Conservation (phyloP, 805 yeast genomes). For the Candida stauntonica region DNA sequence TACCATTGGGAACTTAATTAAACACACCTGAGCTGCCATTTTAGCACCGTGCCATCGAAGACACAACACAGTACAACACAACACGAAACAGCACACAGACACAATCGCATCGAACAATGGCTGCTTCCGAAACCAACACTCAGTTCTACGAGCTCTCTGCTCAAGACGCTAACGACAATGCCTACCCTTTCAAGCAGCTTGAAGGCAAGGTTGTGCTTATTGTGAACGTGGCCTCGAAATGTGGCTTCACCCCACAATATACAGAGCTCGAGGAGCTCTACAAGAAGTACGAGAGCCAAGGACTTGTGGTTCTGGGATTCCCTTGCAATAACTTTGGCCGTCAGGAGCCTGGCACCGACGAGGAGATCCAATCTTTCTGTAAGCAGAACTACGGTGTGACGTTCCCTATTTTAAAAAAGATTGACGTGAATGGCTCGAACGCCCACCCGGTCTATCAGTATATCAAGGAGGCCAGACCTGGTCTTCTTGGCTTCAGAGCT, state of each 20-base stretch:
- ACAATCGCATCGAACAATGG: constrained; percentile 1
- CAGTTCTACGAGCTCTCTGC: constrained; percentile 65
- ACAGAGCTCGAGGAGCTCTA: constrained; percentile 65
- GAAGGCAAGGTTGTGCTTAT: constrained; percentile 79
- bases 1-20: no score
- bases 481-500: constrained; percentile 58
- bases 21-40: no score
- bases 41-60: no score
- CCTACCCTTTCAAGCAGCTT: constrained; percentile 56
- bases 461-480: constrained; percentile 64
- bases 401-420: constrained; percentile 83
- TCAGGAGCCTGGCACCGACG: constrained; percentile 69
- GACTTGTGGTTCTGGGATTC: constrained; percentile 71
- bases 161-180: constrained; percentile 51
- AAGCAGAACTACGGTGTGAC: constrained; percentile 80
- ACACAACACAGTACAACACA: no score
- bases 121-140: constrained; percentile 18
- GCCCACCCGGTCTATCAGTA: constrained; percentile 80
- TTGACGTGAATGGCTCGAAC: constrained; percentile 83
- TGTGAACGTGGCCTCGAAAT: constrained; percentile 86
- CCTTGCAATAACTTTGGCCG: constrained; percentile 88
- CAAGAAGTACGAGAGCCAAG: constrained; percentile 59
- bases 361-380: constrained; percentile 75
- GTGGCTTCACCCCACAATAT: constrained; percentile 81
- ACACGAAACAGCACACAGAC: background rate